Base-by-base conservation (phyloP, 306 rosid genomes). In the Castanopsis chinensis region DNA sequence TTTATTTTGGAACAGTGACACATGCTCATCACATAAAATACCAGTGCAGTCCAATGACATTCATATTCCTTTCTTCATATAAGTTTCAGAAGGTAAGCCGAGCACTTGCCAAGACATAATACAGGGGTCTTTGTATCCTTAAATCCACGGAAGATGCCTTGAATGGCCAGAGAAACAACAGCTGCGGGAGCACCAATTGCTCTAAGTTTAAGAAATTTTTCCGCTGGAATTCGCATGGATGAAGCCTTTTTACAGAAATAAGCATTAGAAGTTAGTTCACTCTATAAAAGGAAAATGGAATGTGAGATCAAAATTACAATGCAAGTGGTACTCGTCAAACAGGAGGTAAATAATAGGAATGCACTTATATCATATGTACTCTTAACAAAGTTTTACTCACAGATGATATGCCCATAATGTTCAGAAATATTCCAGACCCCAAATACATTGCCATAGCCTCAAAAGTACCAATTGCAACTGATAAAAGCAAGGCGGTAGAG, bases 171-270 rank as follows among this genome's bases (percentile, higher is more conserved):
- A 78, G 97, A 90, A 33, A 87, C 94, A 61, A 93, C 99, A 68
- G 90, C 99, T 63, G 99, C 99, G 19, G 99, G 99, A 84, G 99
- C 99, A 78, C 99, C 99, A 75, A 93, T 15, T 53, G 99, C 96
- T 76, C 99, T 88, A 74, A 95, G 83, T 43, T 88, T 79, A 60
- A 95, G 98, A 84, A 89, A 95, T 32, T 52, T 85, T 53, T 80
- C 89, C 12, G 99, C 90, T 13, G 84, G 91, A 79, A 76, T 74
- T 45, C 69, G 76, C 76, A 88, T 89, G 71, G 98, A 87, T 77
- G 92, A 93, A 80, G 71, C 91, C 99, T 95, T 90, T 68, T 41
- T 76, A 87, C 14, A 54, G 65, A 76, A 76, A 56, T 43, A 32
- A 64, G 27, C 64, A 17, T 61, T 20, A 82, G 69, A 73, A 28